phyloP scores from a whole-genome alignment of 1,284 basidiomycete species.

The Stygiomarasmius scandens region DNA sequence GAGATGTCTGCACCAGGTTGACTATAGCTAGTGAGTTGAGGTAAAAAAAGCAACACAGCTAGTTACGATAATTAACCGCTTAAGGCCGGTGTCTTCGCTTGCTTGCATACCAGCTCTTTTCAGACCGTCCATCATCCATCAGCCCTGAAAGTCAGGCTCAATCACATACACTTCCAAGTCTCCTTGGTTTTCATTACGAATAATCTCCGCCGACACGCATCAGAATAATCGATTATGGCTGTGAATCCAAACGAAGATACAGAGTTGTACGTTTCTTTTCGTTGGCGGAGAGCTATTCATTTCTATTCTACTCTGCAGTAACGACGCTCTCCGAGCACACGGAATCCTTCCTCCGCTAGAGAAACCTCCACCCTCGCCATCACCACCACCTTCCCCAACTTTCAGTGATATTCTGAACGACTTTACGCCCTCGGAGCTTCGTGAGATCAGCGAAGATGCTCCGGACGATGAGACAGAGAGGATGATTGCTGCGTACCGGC shows the following conservation, averaged over 20 bases:
- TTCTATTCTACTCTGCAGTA: constrained; percentile 55
- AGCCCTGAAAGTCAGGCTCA: too few relatives aligned
- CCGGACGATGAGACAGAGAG: constrained; percentile 80
- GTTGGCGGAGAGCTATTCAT: constrained; percentile 11
- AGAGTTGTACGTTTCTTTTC: constrained; percentile 73
- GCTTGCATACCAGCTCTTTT: too few relatives aligned
- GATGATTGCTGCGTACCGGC: constrained; percentile 70
- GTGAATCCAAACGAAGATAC: constrained; percentile 88
- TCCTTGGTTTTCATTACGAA: too few relatives aligned
- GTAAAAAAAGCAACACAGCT: too few relatives aligned
- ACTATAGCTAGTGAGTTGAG: too few relatives aligned
- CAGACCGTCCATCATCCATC: too few relatives aligned
- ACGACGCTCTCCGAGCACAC: constrained; percentile 89
- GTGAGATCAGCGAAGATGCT: constrained; percentile 68
- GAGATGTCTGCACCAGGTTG: too few relatives aligned
- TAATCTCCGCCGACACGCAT: too few relatives aligned
- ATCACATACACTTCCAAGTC: too few relatives aligned
- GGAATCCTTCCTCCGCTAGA: constrained; percentile 85
- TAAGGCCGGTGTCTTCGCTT: too few relatives aligned
- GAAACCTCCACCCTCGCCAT: constrained; percentile 70
- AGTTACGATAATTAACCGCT: too few relatives aligned
- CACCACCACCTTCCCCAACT: constrained; percentile 68
- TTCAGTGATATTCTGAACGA: constrained; percentile 69
- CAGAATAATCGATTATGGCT: constrained; percentile 48
- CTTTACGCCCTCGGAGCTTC: constrained; percentile 67